A percentile compares a stretch with the other conserved stretches of the same genome.
Evolutionary conservation across 805 yeast genomes (phyloP).

Genomic region (Zygosaccharomyces siamensis): DNA sequence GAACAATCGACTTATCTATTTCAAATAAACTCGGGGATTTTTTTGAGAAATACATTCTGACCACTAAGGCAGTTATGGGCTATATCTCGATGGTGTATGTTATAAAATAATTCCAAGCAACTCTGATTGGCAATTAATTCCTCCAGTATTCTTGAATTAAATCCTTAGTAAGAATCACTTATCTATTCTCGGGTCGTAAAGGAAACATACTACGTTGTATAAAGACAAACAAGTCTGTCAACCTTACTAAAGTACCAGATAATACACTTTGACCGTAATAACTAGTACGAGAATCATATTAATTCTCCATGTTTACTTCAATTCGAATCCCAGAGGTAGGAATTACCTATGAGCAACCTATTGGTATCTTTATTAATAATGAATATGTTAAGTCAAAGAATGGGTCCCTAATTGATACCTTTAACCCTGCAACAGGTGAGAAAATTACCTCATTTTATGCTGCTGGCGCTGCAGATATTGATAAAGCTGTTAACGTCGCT

Average conservation of each 20-base stretch:
- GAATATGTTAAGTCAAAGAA: constrained; percentile 42
- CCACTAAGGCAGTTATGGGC: neutral
- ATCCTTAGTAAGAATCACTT: neutral
- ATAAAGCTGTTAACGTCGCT: constrained; percentile 48
- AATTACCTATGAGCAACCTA: constrained; percentile 46
- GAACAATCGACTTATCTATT: neutral
- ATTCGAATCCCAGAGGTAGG: constrained; percentile 19
- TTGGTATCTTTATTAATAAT: constrained; percentile 60
- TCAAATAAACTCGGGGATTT: neutral
- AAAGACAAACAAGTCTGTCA: too few species aligned
- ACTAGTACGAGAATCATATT: neutral
- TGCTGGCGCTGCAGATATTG: constrained; percentile 45
- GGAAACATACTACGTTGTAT: too few species aligned
- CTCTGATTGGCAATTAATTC: neutral
- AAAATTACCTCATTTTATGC: constrained; percentile 44
- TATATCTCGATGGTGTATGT: neutral
- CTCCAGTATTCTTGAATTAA: neutral
- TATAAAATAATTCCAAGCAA: neutral
- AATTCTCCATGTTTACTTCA: constrained; percentile 10
- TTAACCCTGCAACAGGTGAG: constrained; percentile 49
- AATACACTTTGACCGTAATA: too few species aligned
- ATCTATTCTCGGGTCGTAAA: neutral
- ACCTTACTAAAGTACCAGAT: too few species aligned
- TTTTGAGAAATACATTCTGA: neutral
- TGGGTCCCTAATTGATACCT: constrained; percentile 39